These are phyloP conservation scores for Arxiozyma slooffiae DNA, from an alignment of 1,139 yeast genomes.

Conservation along the genomic window DNA sequence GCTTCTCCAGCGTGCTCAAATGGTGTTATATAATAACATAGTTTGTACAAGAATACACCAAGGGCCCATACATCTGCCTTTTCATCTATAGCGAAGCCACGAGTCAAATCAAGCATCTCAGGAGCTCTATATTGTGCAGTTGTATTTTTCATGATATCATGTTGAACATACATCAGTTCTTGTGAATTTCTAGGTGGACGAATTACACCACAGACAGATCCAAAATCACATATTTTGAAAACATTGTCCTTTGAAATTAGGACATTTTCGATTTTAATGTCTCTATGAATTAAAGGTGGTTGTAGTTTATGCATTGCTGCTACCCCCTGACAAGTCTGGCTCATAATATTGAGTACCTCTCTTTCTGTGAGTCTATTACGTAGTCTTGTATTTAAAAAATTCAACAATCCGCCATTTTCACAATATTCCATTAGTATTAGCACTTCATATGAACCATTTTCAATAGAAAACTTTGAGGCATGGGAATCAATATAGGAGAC, in stretches of 20 bases:
- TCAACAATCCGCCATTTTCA: constrained; percentile 58
- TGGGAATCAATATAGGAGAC: constrained; percentile 69
- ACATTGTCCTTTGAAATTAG: constrained; percentile 45
- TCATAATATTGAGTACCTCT: constrained; percentile 58
- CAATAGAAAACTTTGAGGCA: constrained; percentile 48
- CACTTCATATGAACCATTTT: constrained; percentile 54
- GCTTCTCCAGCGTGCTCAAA: constrained; percentile 64
- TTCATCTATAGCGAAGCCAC: constrained; percentile 61
- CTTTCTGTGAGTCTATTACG: constrained; percentile 50
- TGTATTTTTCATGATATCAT: constrained; percentile 64
- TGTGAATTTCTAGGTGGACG: constrained; percentile 57
- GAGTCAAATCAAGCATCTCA: constrained; percentile 65
- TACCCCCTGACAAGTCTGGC: constrained; percentile 57
- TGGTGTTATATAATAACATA: constrained; percentile 73
- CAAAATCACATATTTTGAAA: constrained; percentile 72
- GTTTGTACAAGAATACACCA: constrained; percentile 64
- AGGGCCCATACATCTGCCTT: constrained; percentile 78
- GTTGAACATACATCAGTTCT: constrained; percentile 49
- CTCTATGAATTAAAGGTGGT: constrained; percentile 55
- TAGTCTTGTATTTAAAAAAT: constrained; percentile 60
- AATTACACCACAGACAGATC: constrained; percentile 54
- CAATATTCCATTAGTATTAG: constrained; percentile 70
- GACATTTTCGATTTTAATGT: constrained; percentile 71
- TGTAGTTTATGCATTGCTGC: constrained; percentile 59
- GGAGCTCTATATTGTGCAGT: constrained; percentile 79